These are phyloP conservation scores for Penicillium frequentans DNA, from an alignment of 2,329 filamentous ascomycete species.

Conservation along the genomic window DNA sequence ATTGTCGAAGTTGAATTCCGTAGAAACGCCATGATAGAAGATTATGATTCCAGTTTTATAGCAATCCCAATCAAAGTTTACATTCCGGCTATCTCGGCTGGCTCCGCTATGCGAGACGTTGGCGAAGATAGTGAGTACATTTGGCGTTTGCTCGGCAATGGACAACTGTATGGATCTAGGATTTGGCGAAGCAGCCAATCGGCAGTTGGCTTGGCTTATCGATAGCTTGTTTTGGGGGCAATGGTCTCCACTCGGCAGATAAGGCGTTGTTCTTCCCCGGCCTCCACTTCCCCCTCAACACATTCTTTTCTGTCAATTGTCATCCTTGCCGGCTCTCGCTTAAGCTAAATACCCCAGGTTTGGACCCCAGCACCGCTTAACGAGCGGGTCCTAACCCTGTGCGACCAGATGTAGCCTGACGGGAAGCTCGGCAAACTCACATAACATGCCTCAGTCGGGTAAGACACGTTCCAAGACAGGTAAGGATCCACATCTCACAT, in stretches of 20 bases:
- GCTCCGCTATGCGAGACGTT: not conserved
- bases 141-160: slow-evolving; percentile 3
- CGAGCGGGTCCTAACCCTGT: not conserved
- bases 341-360: slow-evolving; percentile 5
- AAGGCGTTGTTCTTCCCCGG: slow-evolving; percentile 6
- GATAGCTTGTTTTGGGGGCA: not conserved
- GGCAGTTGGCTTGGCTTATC: slow-evolving; percentile 2
- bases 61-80: not conserved
- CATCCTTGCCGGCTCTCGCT: not conserved
- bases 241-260: slow-evolving; percentile 14
- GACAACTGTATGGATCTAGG: not conserved
- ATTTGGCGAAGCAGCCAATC: slow-evolving; percentile 27
- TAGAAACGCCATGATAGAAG: not conserved
- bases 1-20: not conserved
- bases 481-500: slow-evolving; percentile 15
- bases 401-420: slow-evolving; percentile 5
- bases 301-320: not conserved
- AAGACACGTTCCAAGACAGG: slow-evolving; percentile 28
- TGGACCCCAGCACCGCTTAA: not conserved
- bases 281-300: slow-evolving; percentile 9
- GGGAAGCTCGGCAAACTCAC: slow-evolving; percentile 1
- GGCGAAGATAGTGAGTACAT: not conserved
- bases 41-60: not conserved
- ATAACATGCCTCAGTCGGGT: slow-evolving; percentile 21
- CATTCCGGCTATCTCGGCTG: slow-evolving; percentile 2